phyloP scores from a whole-genome alignment of 352 stramenopile genomes.

The Pythium dissotocum region DNA sequence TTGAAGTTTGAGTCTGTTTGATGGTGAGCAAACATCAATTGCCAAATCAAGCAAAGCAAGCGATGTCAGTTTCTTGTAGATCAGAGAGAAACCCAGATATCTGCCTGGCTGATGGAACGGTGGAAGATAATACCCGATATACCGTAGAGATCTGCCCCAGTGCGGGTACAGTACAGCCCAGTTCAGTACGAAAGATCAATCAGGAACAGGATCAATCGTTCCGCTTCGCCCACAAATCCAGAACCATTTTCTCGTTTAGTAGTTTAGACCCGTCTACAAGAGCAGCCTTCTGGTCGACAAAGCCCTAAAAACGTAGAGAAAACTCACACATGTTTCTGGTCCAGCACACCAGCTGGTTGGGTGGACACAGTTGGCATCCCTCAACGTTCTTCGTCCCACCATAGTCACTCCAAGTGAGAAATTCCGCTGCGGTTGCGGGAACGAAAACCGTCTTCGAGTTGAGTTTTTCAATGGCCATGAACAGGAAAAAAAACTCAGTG shows the following conservation, averaged over 20 bases:
- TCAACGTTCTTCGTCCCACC: not conserved
- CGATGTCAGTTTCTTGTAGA: not conserved
- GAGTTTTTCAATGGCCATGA: not conserved
- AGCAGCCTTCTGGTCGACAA: not conserved
- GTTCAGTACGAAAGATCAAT: not conserved
- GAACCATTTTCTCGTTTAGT: not conserved
- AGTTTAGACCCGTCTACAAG: not conserved
- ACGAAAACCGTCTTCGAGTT: not conserved
- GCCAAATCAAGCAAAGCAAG: too few relatives aligned
- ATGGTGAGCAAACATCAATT: too few relatives aligned
- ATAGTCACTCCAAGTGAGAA: slow-evolving; percentile 5
- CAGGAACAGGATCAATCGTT: not conserved
- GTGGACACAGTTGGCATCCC: not conserved
- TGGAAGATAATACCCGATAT: not conserved
- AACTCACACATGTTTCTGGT: not conserved
- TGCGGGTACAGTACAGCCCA: too few relatives aligned
- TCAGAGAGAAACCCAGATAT: slow-evolving; percentile 1
- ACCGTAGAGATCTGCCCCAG: not conserved
- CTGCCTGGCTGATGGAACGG: not conserved
- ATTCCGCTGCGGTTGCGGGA: not conserved
- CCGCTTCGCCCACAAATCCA: not conserved
- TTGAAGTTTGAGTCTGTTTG: too few relatives aligned
- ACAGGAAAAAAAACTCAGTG: too few relatives aligned
- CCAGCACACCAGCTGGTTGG: not conserved
- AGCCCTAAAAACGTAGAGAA: too few relatives aligned